Conservation (phyloP, 148 eudicot genomes). For the Rhododendron ferrugineum region DNA sequence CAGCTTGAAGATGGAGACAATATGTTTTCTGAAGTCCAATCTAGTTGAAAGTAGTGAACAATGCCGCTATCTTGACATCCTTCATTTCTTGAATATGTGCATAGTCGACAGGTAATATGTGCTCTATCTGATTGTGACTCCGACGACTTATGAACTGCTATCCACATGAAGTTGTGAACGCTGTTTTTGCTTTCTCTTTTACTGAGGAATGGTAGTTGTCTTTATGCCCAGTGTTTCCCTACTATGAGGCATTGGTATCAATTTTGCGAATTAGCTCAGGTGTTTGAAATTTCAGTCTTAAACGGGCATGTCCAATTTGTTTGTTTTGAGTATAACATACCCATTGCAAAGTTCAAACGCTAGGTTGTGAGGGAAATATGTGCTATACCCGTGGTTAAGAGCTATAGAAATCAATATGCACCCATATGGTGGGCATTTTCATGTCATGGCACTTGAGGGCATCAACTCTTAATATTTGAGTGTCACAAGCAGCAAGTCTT, state of each 20-base stretch:
- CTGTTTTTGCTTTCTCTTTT: background rate
- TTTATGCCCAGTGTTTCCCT: background rate
- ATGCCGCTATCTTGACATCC: no score
- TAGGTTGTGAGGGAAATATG: background rate
- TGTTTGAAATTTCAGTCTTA: background rate
- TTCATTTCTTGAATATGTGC: background rate
- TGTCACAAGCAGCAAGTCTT: no score
- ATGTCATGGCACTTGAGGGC: background rate
- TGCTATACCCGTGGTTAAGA: background rate
- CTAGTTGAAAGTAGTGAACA: no score
- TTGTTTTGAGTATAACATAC: background rate
- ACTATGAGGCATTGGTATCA: background rate
- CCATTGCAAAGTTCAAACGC: background rate
- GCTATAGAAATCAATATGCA: background rate
- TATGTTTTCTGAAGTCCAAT: no score
- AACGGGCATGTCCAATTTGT: background rate
- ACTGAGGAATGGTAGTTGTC: background rate
- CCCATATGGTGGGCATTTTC: background rate
- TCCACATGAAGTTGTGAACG: background rate
- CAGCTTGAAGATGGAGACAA: no score
- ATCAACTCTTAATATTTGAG: no score
- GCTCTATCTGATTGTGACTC: background rate
- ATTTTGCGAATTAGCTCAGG: background rate
- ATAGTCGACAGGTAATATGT: conserved; percentile 73
- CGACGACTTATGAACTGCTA: background rate